Evolutionary conservation across 768 basidiomycete species (phyloP), one percentile per base, ranked within the genome.

Genomic region (Lyophyllum decastes): DNA sequence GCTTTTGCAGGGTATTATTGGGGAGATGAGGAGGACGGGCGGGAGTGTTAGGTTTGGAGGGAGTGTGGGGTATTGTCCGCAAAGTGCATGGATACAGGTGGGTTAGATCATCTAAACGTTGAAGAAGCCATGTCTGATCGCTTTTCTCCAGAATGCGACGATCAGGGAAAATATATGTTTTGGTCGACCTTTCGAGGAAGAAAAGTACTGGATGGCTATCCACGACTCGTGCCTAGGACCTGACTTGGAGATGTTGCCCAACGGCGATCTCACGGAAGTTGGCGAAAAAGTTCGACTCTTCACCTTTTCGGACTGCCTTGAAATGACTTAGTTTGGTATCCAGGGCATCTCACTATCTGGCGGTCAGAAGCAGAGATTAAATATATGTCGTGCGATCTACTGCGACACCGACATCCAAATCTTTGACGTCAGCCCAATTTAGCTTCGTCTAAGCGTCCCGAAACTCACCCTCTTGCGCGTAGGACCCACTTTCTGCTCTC

Each of bases 161-260:
- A 83, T 95, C 33, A 81, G 92, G 51, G 93, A 96, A 45, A 97
- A 96, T 64, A 85, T 97, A 53, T 86, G 89, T 61, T 97, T 97
- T 57, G 94, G 94, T 35, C 78, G 86, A 33, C 86, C 89, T 6
- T 94, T 88, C 62, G 90, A 95, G 25, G 87, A 89, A 62, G 83
- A 86, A 52, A 80, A 83, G 54, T 95, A 95, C 68, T 92, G 91
- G 92, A 82, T 83, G 30, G 92, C 88, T 1, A 75, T 96, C 40
- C 77, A 76, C 5, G 89, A 90, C 66, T 83, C 93, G 0, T 95
- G 89, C 67, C 73, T 95, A 33, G 88, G 88, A 61, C 82, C 87
- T 4, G 94, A 95, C 73, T 73, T 95, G 2, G 87, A 89, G 51
- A 83, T 92, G 76, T 76, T 95, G 46, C 79, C 81, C 10, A 79